Conservation (phyloP, 2,329 filamentous ascomycete species). For the Sclerotinia minor region DNA sequence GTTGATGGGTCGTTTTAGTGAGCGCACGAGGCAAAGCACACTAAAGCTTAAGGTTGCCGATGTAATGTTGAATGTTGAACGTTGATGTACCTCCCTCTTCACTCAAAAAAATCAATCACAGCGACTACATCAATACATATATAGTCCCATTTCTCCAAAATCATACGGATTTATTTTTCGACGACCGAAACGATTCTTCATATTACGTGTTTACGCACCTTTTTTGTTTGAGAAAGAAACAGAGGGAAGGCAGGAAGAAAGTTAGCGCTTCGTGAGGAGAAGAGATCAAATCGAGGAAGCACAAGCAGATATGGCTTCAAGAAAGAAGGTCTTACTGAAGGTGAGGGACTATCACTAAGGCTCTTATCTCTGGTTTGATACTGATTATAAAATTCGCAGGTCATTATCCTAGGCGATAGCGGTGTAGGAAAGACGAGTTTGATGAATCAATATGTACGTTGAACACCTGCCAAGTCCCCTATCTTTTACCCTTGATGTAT, state of each 20-base stretch:
- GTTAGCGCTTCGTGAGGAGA: slow-evolving; percentile 14
- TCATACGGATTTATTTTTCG: too few relatives aligned
- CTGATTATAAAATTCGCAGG: slow-evolving; percentile 53
- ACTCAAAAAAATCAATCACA: slow-evolving; percentile 13
- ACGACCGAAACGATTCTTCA: background rate
- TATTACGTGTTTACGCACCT: background rate
- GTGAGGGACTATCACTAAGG: slow-evolving; percentile 44
- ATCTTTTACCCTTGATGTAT: background rate
- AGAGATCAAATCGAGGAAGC: slow-evolving; percentile 15
- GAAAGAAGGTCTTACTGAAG: slow-evolving; percentile 70
- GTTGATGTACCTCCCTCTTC: slow-evolving; percentile 20
- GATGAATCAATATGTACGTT: slow-evolving; percentile 99
- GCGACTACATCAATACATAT: slow-evolving; percentile 8
- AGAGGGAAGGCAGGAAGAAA: slow-evolving; percentile 14
- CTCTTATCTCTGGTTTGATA: slow-evolving; percentile 2
- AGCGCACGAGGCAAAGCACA: slow-evolving; percentile 18
- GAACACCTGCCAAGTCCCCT: slow-evolving; percentile 18
- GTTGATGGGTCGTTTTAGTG: slow-evolving; percentile 4
- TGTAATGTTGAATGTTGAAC: slow-evolving; percentile 18
- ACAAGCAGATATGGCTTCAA: slow-evolving; percentile 31
- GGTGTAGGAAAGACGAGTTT: slow-evolving; percentile 99
- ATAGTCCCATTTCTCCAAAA: background rate
- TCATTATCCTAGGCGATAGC: slow-evolving; percentile 98
- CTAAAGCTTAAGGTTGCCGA: slow-evolving; percentile 24
- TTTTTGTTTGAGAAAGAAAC: background rate